Evolutionary conservation across 164 flowering plant genomes (phyloP), one percentile per base, ranked within the genome.

Genomic region (Magnolia kwangsiensis): DNA sequence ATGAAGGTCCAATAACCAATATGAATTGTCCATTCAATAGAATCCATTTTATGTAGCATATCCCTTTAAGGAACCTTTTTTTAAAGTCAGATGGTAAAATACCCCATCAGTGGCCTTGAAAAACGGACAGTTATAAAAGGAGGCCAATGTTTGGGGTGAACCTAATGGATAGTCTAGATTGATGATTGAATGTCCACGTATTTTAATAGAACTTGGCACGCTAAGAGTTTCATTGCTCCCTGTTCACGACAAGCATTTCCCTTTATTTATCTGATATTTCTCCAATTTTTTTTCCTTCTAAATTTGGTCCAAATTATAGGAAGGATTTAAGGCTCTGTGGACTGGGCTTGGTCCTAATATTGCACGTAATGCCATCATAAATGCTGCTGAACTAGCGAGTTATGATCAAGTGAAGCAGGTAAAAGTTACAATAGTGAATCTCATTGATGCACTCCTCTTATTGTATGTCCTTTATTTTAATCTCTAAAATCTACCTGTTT

Each of bases 301-400:
- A 80, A 71, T 76, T 68, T 58, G 14, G n/a, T 79, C 8, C 55
- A 63, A 81, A 58, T 21, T 63, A 63, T 79, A 92, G 99, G 99
- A 96, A 90, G 99, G 99, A 78, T 1, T 92, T 14, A 74, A 81
- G 72, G 95, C 95, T 27, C 72, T 96, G n/a, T 96, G 99, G 99
- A 96, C 99, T 72, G 99, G 99, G 19, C 81, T 96, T 83, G 97
- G 99, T 16, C 98, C 99, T 61, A 94, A 96, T 67, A 76, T 94
- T 82, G 92, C 92, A 63, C 83, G 99, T 18, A 96, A 96, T 88
- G 97, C 99, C 74, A 88, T 90, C 65, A 88, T 96, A 76, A 96
- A 96, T 86, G 99, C 99, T 82, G 98, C 97, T 74, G 99, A 96
- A 76, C 82, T 96, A 69, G 99, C 97, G 61, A 96, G 98, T 84